Percentiles rank a stretch among this genome's conserved stretches.
These are phyloP conservation scores for Conticribra weissflogii DNA, from an alignment of 108 stramenopile species.

Conservation along the genomic window DNA sequence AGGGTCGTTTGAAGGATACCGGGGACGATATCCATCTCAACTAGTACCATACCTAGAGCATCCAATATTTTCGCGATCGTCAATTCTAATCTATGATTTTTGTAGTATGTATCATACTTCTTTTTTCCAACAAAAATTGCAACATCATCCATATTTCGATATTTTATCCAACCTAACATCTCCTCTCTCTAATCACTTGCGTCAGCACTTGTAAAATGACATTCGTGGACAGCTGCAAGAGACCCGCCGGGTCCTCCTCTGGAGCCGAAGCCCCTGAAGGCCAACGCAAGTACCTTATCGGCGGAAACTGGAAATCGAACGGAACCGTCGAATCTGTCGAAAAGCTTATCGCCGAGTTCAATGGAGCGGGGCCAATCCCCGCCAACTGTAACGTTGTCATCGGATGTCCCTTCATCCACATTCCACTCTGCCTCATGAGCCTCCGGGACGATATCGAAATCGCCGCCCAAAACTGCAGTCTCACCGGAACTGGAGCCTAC, in stretches of 20 bases:
- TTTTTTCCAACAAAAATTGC: no score
- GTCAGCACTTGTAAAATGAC: constrained; percentile 20
- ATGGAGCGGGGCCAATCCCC: constrained; percentile 85
- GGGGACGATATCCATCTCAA: no score
- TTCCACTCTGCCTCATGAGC: constrained; percentile 56
- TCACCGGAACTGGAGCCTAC: constrained; percentile 87
- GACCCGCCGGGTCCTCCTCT: constrained; percentile 56
- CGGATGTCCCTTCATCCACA: constrained; percentile 81
- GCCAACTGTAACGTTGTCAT: constrained; percentile 85
- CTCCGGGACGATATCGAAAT: constrained; percentile 85
- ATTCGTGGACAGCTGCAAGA: constrained; percentile 26
- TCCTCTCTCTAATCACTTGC: neutral
- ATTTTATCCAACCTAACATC: neutral
- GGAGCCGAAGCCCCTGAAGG: constrained; percentile 51
- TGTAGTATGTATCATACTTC: no score
- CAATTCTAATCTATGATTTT: no score
- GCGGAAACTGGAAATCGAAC: constrained; percentile 97
- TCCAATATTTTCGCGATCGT: no score
- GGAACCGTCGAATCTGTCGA: constrained; percentile 74
- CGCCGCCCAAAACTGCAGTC: constrained; percentile 85
- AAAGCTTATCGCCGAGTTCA: constrained; percentile 83
- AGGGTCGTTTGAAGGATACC: no score
- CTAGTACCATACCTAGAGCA: no score
- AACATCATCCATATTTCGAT: no score
- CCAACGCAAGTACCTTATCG: constrained; percentile 84